Evolutionary conservation across 345 rosid genomes (phyloP).

Genomic region (Clausena lansium): DNA sequence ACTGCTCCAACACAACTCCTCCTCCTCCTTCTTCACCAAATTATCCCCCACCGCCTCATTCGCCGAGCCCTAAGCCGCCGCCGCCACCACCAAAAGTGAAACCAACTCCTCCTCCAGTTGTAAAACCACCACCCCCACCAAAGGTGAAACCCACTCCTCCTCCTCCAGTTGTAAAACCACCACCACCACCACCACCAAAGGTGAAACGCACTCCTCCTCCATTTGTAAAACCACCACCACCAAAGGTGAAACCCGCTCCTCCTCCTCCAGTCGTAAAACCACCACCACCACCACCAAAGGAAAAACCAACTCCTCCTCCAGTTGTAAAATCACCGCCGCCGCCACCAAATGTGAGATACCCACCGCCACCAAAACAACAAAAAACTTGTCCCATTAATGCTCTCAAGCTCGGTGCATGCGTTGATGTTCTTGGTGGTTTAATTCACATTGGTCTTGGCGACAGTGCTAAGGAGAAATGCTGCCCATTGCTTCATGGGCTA

Average conservation of each 20-base stretch:
- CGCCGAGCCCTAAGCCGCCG: background rate
- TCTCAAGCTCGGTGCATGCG: constrained; percentile 63
- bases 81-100: background rate
- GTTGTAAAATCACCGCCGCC: constrained; percentile 4
- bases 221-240: constrained; percentile 19
- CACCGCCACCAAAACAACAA: constrained; percentile 42
- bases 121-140: constrained; percentile 16
- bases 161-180: constrained; percentile 12
- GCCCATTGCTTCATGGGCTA: constrained; percentile 76
- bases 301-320: constrained; percentile 19
- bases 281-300: constrained; percentile 4
- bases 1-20: constrained; percentile 35
- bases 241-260: background rate
- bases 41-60: constrained; percentile 15
- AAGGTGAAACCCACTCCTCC: background rate
- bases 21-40: background rate
- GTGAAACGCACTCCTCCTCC: constrained; percentile 18
- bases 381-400: constrained; percentile 46
- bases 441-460: constrained; percentile 30
- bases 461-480: constrained; percentile 68
- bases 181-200: constrained; percentile 1
- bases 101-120: constrained; percentile 18
- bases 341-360: constrained; percentile 26
- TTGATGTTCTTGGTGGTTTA: constrained; percentile 72
- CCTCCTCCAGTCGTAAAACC: background rate